Base-by-base conservation (phyloP, 2,329 filamentous ascomycete species). In the Calonectria crousiana region DNA sequence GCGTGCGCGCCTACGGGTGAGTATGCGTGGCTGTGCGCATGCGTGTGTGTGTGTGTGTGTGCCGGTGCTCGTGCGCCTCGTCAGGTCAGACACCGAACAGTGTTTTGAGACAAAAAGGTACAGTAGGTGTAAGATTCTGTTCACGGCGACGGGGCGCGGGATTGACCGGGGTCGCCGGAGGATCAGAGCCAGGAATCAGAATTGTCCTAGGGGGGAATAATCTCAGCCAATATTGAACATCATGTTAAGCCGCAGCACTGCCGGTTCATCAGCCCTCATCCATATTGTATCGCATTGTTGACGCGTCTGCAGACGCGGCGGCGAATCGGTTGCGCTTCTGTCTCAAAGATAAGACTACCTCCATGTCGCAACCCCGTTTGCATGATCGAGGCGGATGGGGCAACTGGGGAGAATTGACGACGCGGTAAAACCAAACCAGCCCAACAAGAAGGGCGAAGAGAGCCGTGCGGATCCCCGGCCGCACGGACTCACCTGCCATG, bases 391-490 rank as follows among this genome's bases (percentile, higher is more conserved):
- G 71, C 71, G 74, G 51, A 78, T 44, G 58, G 71, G 71, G n/a
- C 51, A 58, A 38, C 58, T 36, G 34, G 49, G 38, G 62, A 65
- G 66, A 60, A 58, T 58, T 66, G 30, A 38, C 51, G 56, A 67
- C 62, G 13, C 49, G 67, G 71, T 26, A 36, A 60, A 60, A 60
- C 56, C 34, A 62, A 67, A 67, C 65, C 51, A 71, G 52, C 64
- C 64, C 28, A 70, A 52, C 60, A 68, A 77, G 75, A 77, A 75
- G 76, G 72, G 74, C 58, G 30, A 66, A 62, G 44, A 78, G 65
- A 79, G 75, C 77, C 75, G 76, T 79, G 76, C 75, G 76, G 79
- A 77, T 80, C 78, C 76, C 69, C 72, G 73, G 72, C 71, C 77
- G 77, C 75, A 75, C 76, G 70, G 69, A 36, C 71, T 75, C 53